Conservation (phyloP, 2,329 filamentous ascomycete genomes). For the Diaporthe caulivora region DNA sequence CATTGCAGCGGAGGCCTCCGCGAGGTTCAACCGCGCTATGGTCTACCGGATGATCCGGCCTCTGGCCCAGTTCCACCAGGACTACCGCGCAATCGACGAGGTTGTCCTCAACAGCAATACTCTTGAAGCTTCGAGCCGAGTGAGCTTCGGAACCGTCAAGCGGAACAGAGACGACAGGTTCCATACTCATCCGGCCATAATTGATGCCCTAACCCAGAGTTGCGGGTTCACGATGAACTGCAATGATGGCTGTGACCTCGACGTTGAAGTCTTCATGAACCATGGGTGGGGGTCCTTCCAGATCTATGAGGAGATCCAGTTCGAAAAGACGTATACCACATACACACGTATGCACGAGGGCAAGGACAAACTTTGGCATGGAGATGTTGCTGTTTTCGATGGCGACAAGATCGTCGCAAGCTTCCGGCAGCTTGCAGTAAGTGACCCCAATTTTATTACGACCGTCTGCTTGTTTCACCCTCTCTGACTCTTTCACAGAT, state of each 20-base stretch:
- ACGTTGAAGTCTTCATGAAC: conserved; percentile 68
- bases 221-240: conserved; percentile 73
- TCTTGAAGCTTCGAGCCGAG: conserved; percentile 56
- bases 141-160: conserved; percentile 57
- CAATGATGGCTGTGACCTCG: conserved; percentile 65
- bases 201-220: conserved; percentile 69
- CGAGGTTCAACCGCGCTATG: conserved; percentile 79
- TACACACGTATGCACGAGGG: conserved; percentile 70
- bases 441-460: conserved; percentile 54
- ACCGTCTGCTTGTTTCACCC: too few relatives aligned
- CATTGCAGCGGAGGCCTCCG: conserved; percentile 74
- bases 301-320: conserved; percentile 60
- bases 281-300: conserved; percentile 69
- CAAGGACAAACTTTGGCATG: conserved; percentile 63
- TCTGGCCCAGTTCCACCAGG: conserved; percentile 67
- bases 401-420: conserved; percentile 62
- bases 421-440: conserved; percentile 69
- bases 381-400: conserved; percentile 68
- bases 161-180: conserved; percentile 60
- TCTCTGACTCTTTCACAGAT: conserved; percentile 50
- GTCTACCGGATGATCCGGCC: conserved; percentile 78
- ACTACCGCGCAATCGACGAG: conserved; percentile 69
- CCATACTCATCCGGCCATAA: conserved; percentile 69
- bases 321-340: conserved; percentile 62
- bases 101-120: conserved; percentile 64